Base-by-base conservation (phyloP, 1,139 yeast species). In the Pneumocystis murina region DNA sequence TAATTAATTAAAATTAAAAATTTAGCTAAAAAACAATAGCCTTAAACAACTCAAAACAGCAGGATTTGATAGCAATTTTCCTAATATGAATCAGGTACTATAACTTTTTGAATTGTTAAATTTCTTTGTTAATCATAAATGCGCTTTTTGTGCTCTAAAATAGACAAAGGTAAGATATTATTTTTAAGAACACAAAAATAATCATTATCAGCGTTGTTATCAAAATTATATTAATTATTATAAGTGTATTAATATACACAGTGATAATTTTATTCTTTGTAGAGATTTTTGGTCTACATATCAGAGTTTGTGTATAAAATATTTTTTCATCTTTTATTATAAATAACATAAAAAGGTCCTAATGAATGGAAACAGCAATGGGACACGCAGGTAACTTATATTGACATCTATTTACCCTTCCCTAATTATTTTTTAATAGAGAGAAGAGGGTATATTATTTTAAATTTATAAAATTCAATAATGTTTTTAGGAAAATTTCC, bases 201-300 rank as follows among this genome's bases (percentile, higher is more conserved):
- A 62, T 59, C 55, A 33, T 33, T 59, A 36, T 30, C 41, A 59
- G 55, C 63, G 64, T 60, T 65, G 67, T 61, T 64, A 64, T 64
- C 97, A 91, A 80, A 82, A 94, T 70, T 92, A 91, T 80, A 89
- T 92, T 73, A 98, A 92, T 79, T 92, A 91, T 85, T 92, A 87
- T 86, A 91, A 90, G 79, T 92, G 98, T 81, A 84, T 92, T 76
- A 86, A 85, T 74, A 90, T 91, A 71, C 91, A 91, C 81, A 98
- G 98, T 75, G 97, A 92, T 79, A 97, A 91, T 69, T 92, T 92
- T 74, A 96, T 91, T 73, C 97, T 97, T 74, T 92, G 98, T 79
- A 83, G 90, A 79, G 90, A 88, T 71, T 92, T 92, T 59, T 65
- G 63, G 63, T 61, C 59, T 5, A 64, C 67, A 20, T 65, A 58